Percentiles rank a stretch among this genome's conserved stretches.
These are phyloP conservation scores for Arctostaphylos glauca DNA, from an alignment of 148 eudicot genomes.

Conservation along the genomic window DNA sequence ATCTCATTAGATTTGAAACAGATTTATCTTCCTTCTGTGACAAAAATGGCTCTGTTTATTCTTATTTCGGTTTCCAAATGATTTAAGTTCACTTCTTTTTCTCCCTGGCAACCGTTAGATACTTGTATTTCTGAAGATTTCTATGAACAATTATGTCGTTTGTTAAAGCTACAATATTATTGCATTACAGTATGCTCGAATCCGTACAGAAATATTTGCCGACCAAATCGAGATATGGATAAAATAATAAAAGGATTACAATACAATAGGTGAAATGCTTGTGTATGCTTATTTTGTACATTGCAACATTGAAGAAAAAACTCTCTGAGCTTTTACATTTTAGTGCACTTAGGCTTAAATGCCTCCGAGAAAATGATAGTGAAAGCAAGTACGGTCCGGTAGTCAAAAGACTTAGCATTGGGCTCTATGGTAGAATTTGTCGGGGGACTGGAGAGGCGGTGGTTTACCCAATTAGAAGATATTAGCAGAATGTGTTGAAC, in stretches of 20 bases:
- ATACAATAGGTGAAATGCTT: background rate
- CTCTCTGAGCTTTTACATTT: background rate
- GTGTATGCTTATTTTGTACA: conserved; percentile 6
- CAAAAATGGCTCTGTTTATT: background rate
- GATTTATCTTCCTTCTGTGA: background rate
- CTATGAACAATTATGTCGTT: background rate
- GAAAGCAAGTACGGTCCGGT: too few species aligned
- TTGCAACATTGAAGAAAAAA: background rate
- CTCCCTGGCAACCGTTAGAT: background rate
- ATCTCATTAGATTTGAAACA: too few species aligned
- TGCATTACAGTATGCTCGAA: too few species aligned
- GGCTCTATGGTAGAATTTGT: too few species aligned
- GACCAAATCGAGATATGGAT: background rate
- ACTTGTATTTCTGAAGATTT: background rate
- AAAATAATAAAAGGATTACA: background rate
- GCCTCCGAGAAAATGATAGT: background rate
- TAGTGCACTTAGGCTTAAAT: background rate
- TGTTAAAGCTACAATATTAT: too few species aligned
- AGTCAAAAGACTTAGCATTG: too few species aligned
- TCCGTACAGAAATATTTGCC: too few species aligned
- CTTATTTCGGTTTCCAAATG: background rate
- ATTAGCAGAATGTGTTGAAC: conserved; percentile 25
- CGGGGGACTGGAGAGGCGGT: too few species aligned
- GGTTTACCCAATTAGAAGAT: background rate
- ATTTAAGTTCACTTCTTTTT: background rate